A percentile compares a stretch with the other conserved stretches of the same genome.
Conservation (phyloP, 768 basidiomycete genomes). For the Tephrocybe rancida region DNA sequence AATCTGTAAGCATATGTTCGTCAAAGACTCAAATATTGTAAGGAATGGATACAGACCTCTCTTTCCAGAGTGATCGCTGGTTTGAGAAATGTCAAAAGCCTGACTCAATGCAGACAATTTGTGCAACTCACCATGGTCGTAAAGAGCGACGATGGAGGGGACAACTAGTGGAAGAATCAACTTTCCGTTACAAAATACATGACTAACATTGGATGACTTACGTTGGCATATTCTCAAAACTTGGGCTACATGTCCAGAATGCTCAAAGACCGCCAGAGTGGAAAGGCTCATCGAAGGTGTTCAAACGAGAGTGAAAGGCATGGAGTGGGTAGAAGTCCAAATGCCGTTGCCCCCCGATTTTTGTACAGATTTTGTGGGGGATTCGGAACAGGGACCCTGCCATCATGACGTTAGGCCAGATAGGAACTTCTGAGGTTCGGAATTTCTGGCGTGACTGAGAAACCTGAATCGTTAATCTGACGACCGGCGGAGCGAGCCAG, state of each 20-base stretch:
- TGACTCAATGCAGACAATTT: background rate
- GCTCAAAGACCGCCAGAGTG: background rate
- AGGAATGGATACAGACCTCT: conserved; percentile 20
- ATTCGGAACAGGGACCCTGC: background rate
- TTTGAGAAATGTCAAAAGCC: background rate
- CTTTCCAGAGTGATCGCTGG: conserved; percentile 30
- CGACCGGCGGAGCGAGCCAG: conserved; percentile 4
- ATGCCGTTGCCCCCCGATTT: background rate
- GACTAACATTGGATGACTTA: conserved; percentile 8
- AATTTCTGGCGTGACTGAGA: background rate
- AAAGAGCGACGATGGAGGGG: conserved; percentile 22
- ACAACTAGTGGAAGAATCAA: conserved; percentile 13
- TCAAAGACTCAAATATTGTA: too few relatives aligned
- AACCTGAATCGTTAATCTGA: background rate
- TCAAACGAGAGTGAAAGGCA: conserved; percentile 8
- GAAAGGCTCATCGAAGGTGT: background rate
- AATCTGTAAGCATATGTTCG: conserved; percentile 14
- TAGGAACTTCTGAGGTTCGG: background rate
- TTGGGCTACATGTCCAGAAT: conserved; percentile 9
- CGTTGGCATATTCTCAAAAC: conserved; percentile 22
- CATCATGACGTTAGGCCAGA: background rate
- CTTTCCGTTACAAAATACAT: background rate
- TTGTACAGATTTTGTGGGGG: background rate
- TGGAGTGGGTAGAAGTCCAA: background rate
- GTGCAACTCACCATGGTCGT: conserved; percentile 25